Evolutionary conservation across 225 moss, liverwort and hornwort genomes (phyloP).

Genomic region (Pleurozium schreberi): DNA sequence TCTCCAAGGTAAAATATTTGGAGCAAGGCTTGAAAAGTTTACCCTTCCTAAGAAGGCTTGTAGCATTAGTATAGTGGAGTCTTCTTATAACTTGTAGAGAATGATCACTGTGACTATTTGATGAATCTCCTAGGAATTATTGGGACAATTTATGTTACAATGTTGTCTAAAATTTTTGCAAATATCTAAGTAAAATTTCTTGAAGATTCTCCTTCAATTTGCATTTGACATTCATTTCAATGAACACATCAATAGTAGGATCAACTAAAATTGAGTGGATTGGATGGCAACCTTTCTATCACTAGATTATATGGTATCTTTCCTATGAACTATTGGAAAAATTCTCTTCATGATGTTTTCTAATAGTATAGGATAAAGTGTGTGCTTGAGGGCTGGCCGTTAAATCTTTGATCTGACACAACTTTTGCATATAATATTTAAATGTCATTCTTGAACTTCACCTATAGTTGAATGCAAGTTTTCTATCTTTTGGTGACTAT

Average conservation of each 20-base stretch:
- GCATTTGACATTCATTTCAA: background rate
- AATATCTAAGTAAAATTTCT: background rate
- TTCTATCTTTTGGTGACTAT: too few relatives aligned
- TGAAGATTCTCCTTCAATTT: background rate
- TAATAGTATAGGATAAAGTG: accelerated
- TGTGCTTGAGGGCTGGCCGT: accelerated
- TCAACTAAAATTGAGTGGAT: background rate
- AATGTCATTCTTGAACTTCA: background rate
- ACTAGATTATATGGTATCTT: background rate
- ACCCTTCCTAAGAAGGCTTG: background rate
- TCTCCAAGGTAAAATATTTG: accelerated
- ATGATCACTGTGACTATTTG: background rate
- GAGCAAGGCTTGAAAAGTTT: background rate
- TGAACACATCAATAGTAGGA: background rate
- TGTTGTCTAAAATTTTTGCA: too few relatives aligned
- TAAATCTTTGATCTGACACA: background rate
- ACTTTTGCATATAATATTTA: background rate
- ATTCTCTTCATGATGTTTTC: background rate
- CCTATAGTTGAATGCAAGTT: accelerated
- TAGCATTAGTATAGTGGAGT: background rate
- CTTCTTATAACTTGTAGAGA: background rate
- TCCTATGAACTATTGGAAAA: background rate
- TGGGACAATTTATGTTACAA: accelerated
- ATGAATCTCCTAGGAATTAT: accelerated
- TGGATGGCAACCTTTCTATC: background rate